A percentile compares a stretch with the other conserved stretches of the same genome.
phyloP scores from a whole-genome alignment of 176 grass and related monocot genomes.

The Aegilops umbellulata region DNA sequence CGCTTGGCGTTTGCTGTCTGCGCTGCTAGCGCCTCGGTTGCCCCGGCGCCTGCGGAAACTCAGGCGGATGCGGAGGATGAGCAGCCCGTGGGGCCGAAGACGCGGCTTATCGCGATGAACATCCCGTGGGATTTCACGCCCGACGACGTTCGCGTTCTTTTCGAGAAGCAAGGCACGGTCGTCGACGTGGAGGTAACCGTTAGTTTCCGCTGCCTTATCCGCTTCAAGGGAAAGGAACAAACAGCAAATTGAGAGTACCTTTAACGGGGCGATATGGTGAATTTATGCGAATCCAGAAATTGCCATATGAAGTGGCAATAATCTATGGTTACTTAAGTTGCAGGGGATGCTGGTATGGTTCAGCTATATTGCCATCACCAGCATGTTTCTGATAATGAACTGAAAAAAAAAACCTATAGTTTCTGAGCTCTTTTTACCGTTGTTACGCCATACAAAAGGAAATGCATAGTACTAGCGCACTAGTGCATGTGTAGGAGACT shows the following conservation, averaged over 20 bases:
- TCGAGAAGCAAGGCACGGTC: constrained; percentile 75
- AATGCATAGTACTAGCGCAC: neutral
- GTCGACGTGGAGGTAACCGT: constrained; percentile 63
- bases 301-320: neutral
- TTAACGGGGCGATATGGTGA: neutral
- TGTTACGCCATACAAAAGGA: neutral
- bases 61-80: constrained; percentile 29
- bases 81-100: constrained; percentile 30
- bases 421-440: neutral
- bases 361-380: neutral
- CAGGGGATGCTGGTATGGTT: neutral
- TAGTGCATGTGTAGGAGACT: neutral
- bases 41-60: constrained; percentile 1
- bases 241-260: neutral
- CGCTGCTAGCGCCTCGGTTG: constrained; percentile 20
- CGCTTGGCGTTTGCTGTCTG: constrained; percentile 4
- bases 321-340: neutral
- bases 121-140: constrained; percentile 82
- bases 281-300: neutral
- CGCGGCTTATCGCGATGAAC: constrained; percentile 78
- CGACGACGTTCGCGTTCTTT: constrained; percentile 74
- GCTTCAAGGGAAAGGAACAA: neutral
- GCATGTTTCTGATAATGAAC: neutral
- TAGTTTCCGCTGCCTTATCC: constrained; percentile 1
- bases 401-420: neutral